These are phyloP conservation scores for Tremella mesenterica DNA, from an alignment of 768 basidiomycete species.

Conservation along the genomic window DNA sequence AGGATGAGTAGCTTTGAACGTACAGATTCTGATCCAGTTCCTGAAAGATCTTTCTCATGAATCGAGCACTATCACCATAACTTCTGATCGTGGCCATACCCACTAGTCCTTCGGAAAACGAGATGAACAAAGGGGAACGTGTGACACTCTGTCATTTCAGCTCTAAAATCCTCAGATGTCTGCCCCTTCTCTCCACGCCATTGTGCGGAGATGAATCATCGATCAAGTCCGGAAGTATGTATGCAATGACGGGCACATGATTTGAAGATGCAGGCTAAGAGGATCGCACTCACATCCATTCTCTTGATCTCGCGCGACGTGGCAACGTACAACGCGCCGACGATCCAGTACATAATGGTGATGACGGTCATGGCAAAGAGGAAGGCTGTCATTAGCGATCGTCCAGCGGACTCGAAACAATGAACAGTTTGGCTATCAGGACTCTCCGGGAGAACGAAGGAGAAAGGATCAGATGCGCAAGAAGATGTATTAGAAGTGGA, in stretches of 20 bases:
- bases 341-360: conserved; percentile 35
- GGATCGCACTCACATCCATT: conserved; percentile 38
- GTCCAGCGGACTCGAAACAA: not conserved
- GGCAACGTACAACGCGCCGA: conserved; percentile 45
- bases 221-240: not conserved
- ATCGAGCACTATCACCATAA: conserved; percentile 46
- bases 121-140: conserved; percentile 45
- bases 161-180: not conserved
- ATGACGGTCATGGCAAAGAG: conserved; percentile 40
- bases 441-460: too few species aligned
- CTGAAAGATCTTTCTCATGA: conserved; percentile 42
- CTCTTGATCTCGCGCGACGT: conserved; percentile 47
- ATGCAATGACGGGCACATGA: too few species aligned
- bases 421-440: too few species aligned
- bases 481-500: too few species aligned
- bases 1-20: too few species aligned
- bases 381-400: conserved; percentile 25
- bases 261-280: too few species aligned
- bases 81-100: conserved; percentile 47
- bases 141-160: conserved; percentile 31
- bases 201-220: too few species aligned
- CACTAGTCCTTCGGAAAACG: conserved; percentile 45
- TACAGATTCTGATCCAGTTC: conserved; percentile 44
- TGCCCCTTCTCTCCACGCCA: too few species aligned
- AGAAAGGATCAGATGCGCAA: too few species aligned